Base-by-base conservation (phyloP, 1,284 basidiomycete genomes). In the Tremellales sp. region DNA sequence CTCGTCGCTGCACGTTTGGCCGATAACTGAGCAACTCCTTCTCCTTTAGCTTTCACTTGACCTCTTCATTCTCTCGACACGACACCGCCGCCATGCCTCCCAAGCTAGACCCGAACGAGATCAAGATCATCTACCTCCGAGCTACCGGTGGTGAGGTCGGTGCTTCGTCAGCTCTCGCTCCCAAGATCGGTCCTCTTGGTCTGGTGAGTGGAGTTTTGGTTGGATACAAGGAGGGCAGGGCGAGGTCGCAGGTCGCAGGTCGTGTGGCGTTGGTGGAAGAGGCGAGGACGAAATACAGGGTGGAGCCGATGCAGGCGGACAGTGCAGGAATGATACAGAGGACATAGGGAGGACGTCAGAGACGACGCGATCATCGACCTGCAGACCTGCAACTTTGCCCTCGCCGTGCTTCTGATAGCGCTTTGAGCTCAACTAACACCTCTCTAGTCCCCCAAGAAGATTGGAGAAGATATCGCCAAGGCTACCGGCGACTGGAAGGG, bases 391-490 rank as follows among this genome's bases (percentile, higher is more conserved):
- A 40, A 40, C 19, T 11, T 40, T 40, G 8, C 21, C 42, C 11
- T 19, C 24, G 24, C 6, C 8, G 13, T 27, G 47, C 40, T 21
- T 40, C 15, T 22, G 12, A 21, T 31, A 8, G 29, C 15, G 8
- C 29, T 8, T 15, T 8, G 29, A 31, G 15, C 15, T 8, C 29
- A 31, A 31, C 29, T 31, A 31, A 31, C 29, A n/a, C n/a, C n/a
- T n/a, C 29, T 8, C 15, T 64, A 97, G 93, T 97, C 96, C 53
- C 94, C 96, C 73, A 99, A 99, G 83, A 98, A 98, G 82, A 93
- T 99, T 79, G 96, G 96, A 80, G 96, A 99, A 89, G 96, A 99
- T 80, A 98, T 99, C 74, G 96, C 96, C 72, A 99, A 99, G 79
- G 94, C 96, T 56, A 97, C 96, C 57, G 84, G 86, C 54, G 87